Evolutionary conservation across 495 filamentous ascomycete species (phyloP).

Genomic region (Annulohypoxylon maeteangense): DNA sequence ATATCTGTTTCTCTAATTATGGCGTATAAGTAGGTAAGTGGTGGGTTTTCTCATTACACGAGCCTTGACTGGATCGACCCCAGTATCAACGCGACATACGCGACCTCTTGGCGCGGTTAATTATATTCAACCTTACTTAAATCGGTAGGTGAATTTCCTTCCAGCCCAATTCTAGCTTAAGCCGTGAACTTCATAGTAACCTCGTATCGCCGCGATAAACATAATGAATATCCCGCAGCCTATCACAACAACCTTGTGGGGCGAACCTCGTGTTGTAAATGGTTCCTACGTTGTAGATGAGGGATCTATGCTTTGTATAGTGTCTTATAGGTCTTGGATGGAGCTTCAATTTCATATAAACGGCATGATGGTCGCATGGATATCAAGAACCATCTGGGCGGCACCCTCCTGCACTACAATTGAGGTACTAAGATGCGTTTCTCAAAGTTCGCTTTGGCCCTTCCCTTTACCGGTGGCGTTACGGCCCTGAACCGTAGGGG

Average conservation of each 20-base stretch:
- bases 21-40: too few species aligned
- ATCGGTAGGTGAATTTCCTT: conserved; percentile 19
- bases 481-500: conserved; percentile 19
- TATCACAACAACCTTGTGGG: conserved; percentile 15
- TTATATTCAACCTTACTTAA: conserved; percentile 13
- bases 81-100: conserved; percentile 29
- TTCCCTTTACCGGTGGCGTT: conserved; percentile 19
- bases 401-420: not conserved
- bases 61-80: conserved; percentile 19
- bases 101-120: conserved; percentile 30
- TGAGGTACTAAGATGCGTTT: conserved; percentile 21
- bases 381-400: not conserved
- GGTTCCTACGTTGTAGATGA: not conserved
- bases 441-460: conserved; percentile 13
- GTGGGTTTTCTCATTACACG: conserved; percentile 2
- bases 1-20: not conserved
- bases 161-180: conserved; percentile 10
- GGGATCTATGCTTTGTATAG: not conserved
- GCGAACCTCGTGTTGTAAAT: conserved; percentile 21
- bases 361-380: not conserved
- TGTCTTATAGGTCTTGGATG: not conserved
- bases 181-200: conserved; percentile 17
- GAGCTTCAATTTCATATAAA: conserved; percentile 12
- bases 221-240: not conserved
- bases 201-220: conserved; percentile 8